Percentiles rank a stretch among this genome's conserved stretches.
phyloP scores from a whole-genome alignment of 768 basidiomycete species.

The Ramaria sp. region DNA sequence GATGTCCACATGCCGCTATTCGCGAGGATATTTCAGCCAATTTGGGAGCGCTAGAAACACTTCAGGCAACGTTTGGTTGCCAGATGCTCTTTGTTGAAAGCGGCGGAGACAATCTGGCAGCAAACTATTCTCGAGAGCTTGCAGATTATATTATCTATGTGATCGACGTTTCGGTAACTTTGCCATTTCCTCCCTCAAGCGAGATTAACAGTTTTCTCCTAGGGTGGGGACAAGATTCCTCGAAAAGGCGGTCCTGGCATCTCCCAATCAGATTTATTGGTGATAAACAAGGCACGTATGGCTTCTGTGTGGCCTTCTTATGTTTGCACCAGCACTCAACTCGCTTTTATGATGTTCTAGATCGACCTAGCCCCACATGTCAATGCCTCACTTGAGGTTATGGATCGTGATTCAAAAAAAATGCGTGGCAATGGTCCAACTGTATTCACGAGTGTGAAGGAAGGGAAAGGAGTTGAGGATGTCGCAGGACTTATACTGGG shows the following conservation, averaged over 20 bases:
- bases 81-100: conserved; percentile 92
- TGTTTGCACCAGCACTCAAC: not conserved
- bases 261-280: conserved; percentile 86
- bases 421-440: conserved; percentile 97
- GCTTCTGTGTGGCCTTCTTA: not conserved
- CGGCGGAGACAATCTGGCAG: conserved; percentile 94
- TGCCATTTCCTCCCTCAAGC: not conserved
- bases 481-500: conserved; percentile 71
- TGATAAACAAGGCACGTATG: conserved; percentile 74
- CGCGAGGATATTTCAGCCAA: conserved; percentile 98
- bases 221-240: conserved; percentile 98
- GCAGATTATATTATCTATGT: conserved; percentile 97
- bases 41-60: conserved; percentile 87
- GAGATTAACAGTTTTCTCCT: not conserved
- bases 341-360: conserved; percentile 28
- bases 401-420: conserved; percentile 84
- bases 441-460: conserved; percentile 76
- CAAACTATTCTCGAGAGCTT: conserved; percentile 92
- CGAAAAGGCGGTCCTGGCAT: conserved; percentile 98
- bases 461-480: conserved; percentile 70
- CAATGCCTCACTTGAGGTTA: conserved; percentile 85
- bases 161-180: conserved; percentile 69
- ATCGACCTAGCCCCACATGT: conserved; percentile 91
- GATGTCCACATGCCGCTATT: conserved; percentile 97
- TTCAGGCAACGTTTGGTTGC: conserved; percentile 84